Conservation (phyloP, 1,139 yeast genomes). For the Geotrichum aggregatum region DNA sequence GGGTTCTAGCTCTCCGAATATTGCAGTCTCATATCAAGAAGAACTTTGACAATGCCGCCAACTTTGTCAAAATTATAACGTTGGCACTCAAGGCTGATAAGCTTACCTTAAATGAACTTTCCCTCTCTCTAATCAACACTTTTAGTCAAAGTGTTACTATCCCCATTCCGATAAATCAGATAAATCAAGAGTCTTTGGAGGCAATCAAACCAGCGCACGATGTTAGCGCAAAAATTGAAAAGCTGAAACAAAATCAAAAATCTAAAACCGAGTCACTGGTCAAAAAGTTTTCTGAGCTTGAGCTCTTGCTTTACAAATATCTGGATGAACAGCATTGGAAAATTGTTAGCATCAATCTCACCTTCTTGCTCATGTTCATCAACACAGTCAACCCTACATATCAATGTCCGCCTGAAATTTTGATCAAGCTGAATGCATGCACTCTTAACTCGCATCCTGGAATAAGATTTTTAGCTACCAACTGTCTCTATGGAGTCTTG, state of each 20-base stretch:
- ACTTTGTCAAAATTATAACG: conserved; percentile 48
- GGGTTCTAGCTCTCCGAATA: conserved; percentile 36
- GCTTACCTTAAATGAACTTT: conserved; percentile 32
- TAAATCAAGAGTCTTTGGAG: conserved; percentile 48
- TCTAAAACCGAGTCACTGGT: conserved; percentile 33
- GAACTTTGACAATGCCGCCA: conserved; percentile 53
- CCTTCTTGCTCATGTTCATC: conserved; percentile 54
- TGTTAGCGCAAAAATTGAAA: conserved; percentile 48
- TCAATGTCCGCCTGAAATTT: conserved; percentile 44
- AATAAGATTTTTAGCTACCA: conserved; percentile 45
- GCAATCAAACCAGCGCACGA: conserved; percentile 60
- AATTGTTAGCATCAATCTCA: conserved; percentile 52
- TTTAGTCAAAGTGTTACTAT: conserved; percentile 19
- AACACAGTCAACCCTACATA: conserved; percentile 46
- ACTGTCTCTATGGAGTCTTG: conserved; percentile 61
- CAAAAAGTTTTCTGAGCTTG: conserved; percentile 16
- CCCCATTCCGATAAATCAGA: conserved; percentile 32
- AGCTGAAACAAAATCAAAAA: conserved; percentile 51
- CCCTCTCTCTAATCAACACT: conserved; percentile 37
- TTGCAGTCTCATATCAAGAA: conserved; percentile 50
- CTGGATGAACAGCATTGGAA: conserved; percentile 62
- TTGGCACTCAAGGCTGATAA: conserved; percentile 60
- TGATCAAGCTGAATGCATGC: conserved; percentile 50
- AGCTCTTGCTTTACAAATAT: conserved; percentile 14
- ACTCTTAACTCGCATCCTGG: conserved; percentile 71